Percentiles rank a stretch among this genome's conserved stretches.
Conservation (phyloP, 768 basidiomycete species). For the Hebeloma cylindrosporum region DNA sequence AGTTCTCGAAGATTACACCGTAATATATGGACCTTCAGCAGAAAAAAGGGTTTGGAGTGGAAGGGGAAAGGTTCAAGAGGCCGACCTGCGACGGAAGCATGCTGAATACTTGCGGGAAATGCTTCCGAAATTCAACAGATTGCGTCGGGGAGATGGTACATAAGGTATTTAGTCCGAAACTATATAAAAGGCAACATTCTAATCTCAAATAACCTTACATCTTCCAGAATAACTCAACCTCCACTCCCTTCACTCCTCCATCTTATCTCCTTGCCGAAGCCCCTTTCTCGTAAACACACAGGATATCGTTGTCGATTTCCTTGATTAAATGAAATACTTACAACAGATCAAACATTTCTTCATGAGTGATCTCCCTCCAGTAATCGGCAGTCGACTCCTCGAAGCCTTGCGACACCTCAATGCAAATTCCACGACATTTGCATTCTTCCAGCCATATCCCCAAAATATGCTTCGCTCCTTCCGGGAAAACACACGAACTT, state of each 20-base stretch:
- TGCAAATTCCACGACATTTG: constrained; percentile 9
- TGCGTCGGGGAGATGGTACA: constrained; percentile 59
- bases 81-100: constrained; percentile 82
- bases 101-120: constrained; percentile 91
- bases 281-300: too few relatives aligned
- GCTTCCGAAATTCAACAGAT: constrained; percentile 84
- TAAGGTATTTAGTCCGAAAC: constrained; percentile 22
- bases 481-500: neutral
- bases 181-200: constrained; percentile 3
- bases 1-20: constrained; percentile 77
- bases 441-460: constrained; percentile 9
- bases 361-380: constrained; percentile 10
- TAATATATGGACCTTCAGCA: constrained; percentile 75
- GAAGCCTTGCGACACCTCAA: constrained; percentile 19
- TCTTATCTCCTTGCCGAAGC: too few relatives aligned
- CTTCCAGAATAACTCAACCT: too few relatives aligned
- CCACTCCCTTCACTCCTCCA: too few relatives aligned
- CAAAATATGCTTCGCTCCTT: constrained; percentile 6
- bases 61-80: constrained; percentile 78
- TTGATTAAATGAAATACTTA: constrained; percentile 3
- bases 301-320: neutral
- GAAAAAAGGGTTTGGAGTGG: constrained; percentile 85
- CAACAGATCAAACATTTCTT: constrained; percentile 12
- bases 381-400: constrained; percentile 16
- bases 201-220: neutral